A percentile compares a stretch with the other conserved stretches of the same genome.
These are phyloP conservation scores for Areca catechu DNA, from an alignment of 176 grass and related monocot genomes.

Conservation along the genomic window DNA sequence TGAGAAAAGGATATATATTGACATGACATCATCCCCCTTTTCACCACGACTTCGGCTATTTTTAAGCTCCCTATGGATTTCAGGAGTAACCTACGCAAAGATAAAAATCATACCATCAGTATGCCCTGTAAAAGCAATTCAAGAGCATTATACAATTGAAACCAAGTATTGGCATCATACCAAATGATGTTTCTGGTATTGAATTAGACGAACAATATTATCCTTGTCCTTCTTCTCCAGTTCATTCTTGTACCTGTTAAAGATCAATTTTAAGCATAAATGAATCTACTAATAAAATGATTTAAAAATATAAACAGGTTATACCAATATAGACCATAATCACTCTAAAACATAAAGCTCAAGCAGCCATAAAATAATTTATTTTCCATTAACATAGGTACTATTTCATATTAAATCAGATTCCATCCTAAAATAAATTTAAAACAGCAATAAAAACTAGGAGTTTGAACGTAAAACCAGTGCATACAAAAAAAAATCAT, in stretches of 20 bases:
- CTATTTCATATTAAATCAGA: too few relatives aligned
- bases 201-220: constrained; percentile 44
- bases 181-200: constrained; percentile 90
- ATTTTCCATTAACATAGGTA: too few relatives aligned
- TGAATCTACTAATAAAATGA: background rate
- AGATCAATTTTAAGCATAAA: constrained; percentile 4
- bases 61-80: constrained; percentile 73
- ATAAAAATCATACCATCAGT: background rate
- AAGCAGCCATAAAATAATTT: too few relatives aligned
- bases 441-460: too few relatives aligned
- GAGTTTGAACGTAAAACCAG: too few relatives aligned
- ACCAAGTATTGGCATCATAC: constrained; percentile 19
- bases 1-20: constrained; percentile 25
- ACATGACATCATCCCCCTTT: constrained; percentile 32
- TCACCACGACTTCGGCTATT: constrained; percentile 56
- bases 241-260: constrained; percentile 75
- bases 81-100: constrained; percentile 63
- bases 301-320: too few relatives aligned
- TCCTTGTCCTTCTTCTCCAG: constrained; percentile 71
- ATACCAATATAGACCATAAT: too few relatives aligned
- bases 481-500: too few relatives aligned
- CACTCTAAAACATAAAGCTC: too few relatives aligned
- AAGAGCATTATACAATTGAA: too few relatives aligned
- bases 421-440: too few relatives aligned
- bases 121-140: too few relatives aligned